Evolutionary conservation across 805 yeast genomes (phyloP).

Genomic region (Wickerhamiella vanderwaltii): DNA sequence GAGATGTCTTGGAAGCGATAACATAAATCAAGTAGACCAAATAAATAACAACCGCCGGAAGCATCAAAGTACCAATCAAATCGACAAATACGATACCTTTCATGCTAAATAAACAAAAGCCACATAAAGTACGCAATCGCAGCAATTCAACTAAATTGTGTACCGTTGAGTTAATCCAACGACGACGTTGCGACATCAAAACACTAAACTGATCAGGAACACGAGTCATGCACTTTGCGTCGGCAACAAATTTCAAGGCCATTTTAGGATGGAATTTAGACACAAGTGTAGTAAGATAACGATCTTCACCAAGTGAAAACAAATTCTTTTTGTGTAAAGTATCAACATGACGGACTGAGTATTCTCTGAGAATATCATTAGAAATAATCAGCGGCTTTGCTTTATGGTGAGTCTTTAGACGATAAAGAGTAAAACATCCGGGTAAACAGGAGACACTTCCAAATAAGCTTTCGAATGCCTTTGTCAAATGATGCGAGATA

Average conservation of each 20-base stretch:
- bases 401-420: slow-evolving; percentile 36
- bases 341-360: slow-evolving; percentile 43
- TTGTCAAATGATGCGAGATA: slow-evolving; percentile 50
- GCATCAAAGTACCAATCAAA: slow-evolving; percentile 44
- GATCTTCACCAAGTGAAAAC: slow-evolving; percentile 50
- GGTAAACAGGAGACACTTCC: slow-evolving; percentile 57
- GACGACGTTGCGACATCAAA: slow-evolving; percentile 50
- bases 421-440: slow-evolving; percentile 50
- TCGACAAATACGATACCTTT: slow-evolving; percentile 47
- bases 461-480: slow-evolving; percentile 50
- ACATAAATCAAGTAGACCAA: slow-evolving; percentile 41
- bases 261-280: slow-evolving; percentile 44
- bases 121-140: slow-evolving; percentile 46
- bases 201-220: slow-evolving; percentile 47
- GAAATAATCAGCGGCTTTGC: slow-evolving; percentile 47
- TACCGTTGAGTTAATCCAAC: slow-evolving; percentile 58
- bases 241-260: slow-evolving; percentile 43
- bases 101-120: slow-evolving; percentile 50
- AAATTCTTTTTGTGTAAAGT: slow-evolving; percentile 50
- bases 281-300: slow-evolving; percentile 47
- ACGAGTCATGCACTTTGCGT: slow-evolving; percentile 46
- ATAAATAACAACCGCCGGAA: slow-evolving; percentile 47
- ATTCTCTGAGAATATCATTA: slow-evolving; percentile 47
- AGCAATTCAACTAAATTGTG: slow-evolving; percentile 49
- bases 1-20: slow-evolving; percentile 39